Evolutionary conservation across 2,329 filamentous ascomycete genomes (phyloP), one percentile per base, ranked within the genome.

Genomic region (Xylaria digitata): DNA sequence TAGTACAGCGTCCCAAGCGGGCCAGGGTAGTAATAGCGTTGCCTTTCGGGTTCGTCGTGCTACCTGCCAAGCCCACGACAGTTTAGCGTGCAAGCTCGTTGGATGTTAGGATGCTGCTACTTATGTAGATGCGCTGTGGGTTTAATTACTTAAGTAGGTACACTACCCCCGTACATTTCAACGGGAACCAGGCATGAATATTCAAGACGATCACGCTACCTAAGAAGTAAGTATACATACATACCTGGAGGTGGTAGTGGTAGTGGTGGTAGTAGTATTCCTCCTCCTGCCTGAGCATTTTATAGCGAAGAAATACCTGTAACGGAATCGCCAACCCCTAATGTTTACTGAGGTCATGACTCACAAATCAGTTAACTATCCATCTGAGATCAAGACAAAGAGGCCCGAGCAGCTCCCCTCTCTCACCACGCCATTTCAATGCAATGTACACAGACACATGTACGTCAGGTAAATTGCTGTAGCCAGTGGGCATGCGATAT

Each of bases 11-110:
- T 45, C 30, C 23, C 19, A n/a, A 21, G 42, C 30, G n/a, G 52
- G 23, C 43, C 42, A 56, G 34, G 54, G 49, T 42, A 32, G 59
- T 15, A 46, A 66, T 66, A 61, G 63, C 59, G 49, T 63, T 34
- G 63, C 53, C 48, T 45, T 48, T 54, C 6, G 49, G 48, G 42
- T n/a, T 55, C 42, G 30, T 50, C 19, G 32, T 50, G 53, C 50
- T 53, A 58, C 42, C 53, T 55, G 43, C 60, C 23, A 40, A 45
- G 42, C 48, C 48, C n/a, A 43, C 15, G 53, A 45, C 23, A 52
- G 43, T 32, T 50, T 21, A 52, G 19, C 60, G 63, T 40, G 1
- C 2, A n/a, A 40, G 30, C 49, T 26, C 50, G 32, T 34, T 34
- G 32, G 32, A 34, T 3, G 32, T 34, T 6, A 34, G 32, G 9